phyloP scores from a whole-genome alignment of 2,329 filamentous ascomycete species.

The Verticillium nonalfalfae region DNA sequence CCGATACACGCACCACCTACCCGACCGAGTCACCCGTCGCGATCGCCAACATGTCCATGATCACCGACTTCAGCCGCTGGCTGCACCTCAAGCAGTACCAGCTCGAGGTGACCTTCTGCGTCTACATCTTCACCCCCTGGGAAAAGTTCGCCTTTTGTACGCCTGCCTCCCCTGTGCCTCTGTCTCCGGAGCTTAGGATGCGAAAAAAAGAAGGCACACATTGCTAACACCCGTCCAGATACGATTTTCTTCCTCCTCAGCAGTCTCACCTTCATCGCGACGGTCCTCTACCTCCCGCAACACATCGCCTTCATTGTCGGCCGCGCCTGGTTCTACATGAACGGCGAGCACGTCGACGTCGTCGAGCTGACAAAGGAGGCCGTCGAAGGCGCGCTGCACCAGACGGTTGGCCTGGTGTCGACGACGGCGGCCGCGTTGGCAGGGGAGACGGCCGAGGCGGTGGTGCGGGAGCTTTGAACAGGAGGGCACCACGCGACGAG shows the following conservation, averaged over 20 bases:
- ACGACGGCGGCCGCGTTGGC: constrained; percentile 7
- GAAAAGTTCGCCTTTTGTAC: constrained; percentile 97
- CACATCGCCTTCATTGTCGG: constrained; percentile 77
- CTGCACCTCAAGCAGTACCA: constrained; percentile 94
- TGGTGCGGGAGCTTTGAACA: constrained; percentile 30
- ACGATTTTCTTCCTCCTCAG: constrained; percentile 86
- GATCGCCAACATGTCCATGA: constrained; percentile 22
- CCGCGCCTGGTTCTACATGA: constrained; percentile 92
- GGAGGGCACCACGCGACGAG: too few species aligned
- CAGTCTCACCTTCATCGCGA: constrained; percentile 79
- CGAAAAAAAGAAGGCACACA: too few species aligned
- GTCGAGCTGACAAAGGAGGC: constrained; percentile 38
- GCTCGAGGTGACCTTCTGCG: constrained; percentile 91
- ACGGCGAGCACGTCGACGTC: constrained; percentile 63
- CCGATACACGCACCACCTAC: background rate
- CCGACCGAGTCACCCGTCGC: background rate
- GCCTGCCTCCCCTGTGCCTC: constrained; percentile 22
- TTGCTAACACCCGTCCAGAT: constrained; percentile 44
- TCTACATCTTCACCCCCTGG: constrained; percentile 95
- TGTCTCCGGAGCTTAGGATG: background rate
- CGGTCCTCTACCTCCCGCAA: constrained; percentile 87
- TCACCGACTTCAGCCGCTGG: constrained; percentile 67
- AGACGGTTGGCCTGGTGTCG: constrained; percentile 18
- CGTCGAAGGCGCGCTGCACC: constrained; percentile 17
- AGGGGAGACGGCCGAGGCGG: constrained; percentile 14